Conservation (phyloP, 768 basidiomycete species). For the Suillus cothurnatus region DNA sequence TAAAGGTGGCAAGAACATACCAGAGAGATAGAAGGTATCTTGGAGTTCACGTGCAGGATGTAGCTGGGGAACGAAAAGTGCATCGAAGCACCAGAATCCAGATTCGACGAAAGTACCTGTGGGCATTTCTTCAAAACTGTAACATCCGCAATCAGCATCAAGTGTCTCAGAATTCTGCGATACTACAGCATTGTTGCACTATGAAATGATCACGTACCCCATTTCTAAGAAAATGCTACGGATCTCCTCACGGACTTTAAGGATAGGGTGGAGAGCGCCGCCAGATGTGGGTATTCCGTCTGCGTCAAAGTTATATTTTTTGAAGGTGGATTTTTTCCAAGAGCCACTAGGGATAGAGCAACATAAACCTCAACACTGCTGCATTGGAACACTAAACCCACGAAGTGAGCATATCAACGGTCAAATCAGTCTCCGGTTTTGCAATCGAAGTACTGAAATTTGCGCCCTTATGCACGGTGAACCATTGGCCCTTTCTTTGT, state of each 20-base stretch:
- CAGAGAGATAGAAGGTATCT: conserved; percentile 98
- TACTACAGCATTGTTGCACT: neutral
- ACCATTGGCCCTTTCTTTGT: conserved; percentile 92
- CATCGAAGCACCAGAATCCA: conserved; percentile 99
- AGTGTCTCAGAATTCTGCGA: neutral
- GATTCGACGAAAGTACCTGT: conserved; percentile 96
- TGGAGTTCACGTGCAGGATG: conserved; percentile 98
- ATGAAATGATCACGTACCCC: conserved; percentile 63
- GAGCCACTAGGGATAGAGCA: conserved; percentile 60
- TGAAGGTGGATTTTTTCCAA: conserved; percentile 93
- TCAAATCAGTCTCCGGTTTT: conserved; percentile 96
- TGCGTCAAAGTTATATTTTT: conserved; percentile 99
- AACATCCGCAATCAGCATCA: conserved; percentile 11
- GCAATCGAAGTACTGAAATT: conserved; percentile 88
- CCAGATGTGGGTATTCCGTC: conserved; percentile 88
- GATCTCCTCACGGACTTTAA: conserved; percentile 98
- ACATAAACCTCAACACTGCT: neutral
- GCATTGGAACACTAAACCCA: conserved; percentile 40
- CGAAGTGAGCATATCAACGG: conserved; percentile 93
- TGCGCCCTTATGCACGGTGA: conserved; percentile 81
- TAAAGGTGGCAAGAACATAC: conserved; percentile 38
- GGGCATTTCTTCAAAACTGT: conserved; percentile 97
- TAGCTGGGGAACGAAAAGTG: conserved; percentile 97
- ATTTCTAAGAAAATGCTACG: conserved; percentile 98
- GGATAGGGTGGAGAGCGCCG: conserved; percentile 92